Conservation (phyloP, 148 eudicot species). For the Drosera capensis region DNA sequence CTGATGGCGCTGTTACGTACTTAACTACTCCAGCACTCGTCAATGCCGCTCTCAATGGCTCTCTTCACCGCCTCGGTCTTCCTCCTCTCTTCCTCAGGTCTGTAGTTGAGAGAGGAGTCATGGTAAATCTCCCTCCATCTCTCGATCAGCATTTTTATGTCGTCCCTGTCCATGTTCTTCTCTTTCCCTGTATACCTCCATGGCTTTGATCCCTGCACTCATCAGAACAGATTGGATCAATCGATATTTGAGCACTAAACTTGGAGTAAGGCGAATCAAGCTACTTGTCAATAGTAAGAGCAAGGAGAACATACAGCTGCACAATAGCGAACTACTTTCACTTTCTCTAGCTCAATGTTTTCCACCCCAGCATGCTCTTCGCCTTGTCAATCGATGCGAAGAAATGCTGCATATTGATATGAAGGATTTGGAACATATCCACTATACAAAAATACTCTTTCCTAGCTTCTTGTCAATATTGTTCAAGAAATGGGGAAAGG, state of each 20-base stretch:
- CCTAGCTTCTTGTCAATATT: too few relatives aligned
- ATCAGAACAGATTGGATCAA: too few relatives aligned
- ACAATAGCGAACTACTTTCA: constrained; percentile 83
- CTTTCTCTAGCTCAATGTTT: constrained; percentile 68
- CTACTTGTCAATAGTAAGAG: too few relatives aligned
- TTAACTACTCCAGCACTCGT: constrained; percentile 5
- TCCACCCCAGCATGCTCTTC: constrained; percentile 61
- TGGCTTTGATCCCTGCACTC: constrained; percentile 50
- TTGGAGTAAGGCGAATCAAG: too few relatives aligned
- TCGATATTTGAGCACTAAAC: too few relatives aligned
- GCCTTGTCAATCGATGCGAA: constrained; percentile 92
- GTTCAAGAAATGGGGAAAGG: neutral
- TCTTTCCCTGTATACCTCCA: constrained; percentile 74
- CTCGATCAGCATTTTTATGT: constrained; percentile 42
- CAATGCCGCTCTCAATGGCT: constrained; percentile 3
- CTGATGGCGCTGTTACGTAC: constrained; percentile 10
- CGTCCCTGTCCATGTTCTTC: constrained; percentile 51
- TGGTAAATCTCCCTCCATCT: constrained; percentile 64
- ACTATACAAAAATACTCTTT: too few relatives aligned
- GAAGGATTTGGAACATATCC: too few relatives aligned
- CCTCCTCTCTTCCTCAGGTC: constrained; percentile 4
- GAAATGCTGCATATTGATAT: constrained; percentile 88
- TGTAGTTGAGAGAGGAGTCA: constrained; percentile 35
- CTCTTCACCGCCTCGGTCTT: neutral
- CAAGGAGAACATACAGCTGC: constrained; percentile 29